A percentile compares a stretch with the other conserved stretches of the same genome.
phyloP scores from a whole-genome alignment of 192 early-diverging fungal species.

The Oehlia diaphana region DNA sequence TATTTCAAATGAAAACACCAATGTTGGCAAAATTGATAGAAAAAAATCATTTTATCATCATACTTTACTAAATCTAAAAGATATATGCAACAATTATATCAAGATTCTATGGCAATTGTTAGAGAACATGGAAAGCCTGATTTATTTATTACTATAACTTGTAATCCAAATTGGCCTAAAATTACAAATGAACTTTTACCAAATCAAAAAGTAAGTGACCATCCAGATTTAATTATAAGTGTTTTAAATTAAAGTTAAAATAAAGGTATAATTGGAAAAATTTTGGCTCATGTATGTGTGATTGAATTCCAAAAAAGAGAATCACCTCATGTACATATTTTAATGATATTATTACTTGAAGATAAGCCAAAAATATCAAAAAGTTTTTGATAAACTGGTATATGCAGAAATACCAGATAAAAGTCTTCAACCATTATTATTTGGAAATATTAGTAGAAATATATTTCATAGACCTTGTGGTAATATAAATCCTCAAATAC shows the following conservation, averaged over 20 bases:
- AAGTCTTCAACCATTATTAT: background rate
- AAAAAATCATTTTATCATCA: no score
- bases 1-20: no score
- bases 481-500: background rate
- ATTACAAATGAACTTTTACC: slow-evolving; percentile 18
- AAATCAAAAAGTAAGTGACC: slow-evolving; percentile 21
- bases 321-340: slow-evolving; percentile 38
- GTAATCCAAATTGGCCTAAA: slow-evolving; percentile 29
- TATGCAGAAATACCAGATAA: slow-evolving; percentile 37
- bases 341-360: slow-evolving; percentile 21
- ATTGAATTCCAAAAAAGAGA: slow-evolving; percentile 47
- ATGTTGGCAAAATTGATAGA: no score
- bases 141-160: slow-evolving; percentile 41
- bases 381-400: slow-evolving; percentile 29
- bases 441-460: slow-evolving; percentile 19
- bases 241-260: slow-evolving; percentile 31
- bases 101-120: no score
- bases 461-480: slow-evolving; percentile 44
- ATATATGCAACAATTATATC: no score
- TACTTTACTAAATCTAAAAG: no score
- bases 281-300: slow-evolving; percentile 31
- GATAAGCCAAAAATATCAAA: slow-evolving; percentile 24
- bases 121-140: no score
- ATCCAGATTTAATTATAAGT: slow-evolving; percentile 27
- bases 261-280: slow-evolving; percentile 30